Base-by-base conservation (phyloP, 2,329 filamentous ascomycete genomes). In the Colletotrichum musicola region DNA sequence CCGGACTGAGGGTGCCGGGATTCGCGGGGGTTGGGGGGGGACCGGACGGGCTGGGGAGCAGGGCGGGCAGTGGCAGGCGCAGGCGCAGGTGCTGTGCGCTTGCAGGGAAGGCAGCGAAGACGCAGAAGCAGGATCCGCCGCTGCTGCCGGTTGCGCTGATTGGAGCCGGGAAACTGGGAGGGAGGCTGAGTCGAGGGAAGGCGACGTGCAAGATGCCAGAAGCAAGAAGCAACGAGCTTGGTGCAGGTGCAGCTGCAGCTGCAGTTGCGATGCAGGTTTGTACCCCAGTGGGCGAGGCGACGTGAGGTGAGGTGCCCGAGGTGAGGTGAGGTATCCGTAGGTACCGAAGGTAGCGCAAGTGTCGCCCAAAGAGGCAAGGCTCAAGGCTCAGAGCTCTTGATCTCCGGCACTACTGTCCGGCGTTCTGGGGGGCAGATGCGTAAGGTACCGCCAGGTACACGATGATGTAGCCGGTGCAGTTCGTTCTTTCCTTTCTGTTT, bases 1-100 rank as follows among this genome's bases (percentile, higher is more conserved):
- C 65, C 65, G 65, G 65, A 68, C 69, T 63, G 67, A 54, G 27
- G 59, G 64, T 60, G 72, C 72, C 46, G 72, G 72, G 61, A 66
- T 70, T 18, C 67, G 71, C 35, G 71, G 72, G 38, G 71, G 69
- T 20, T n/a, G n/a, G n/a, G 62, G 69, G 25, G 47, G 30, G 35
- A 18, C 30, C 27, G 30, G 61, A 46, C 20, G 46, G 54, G 64
- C 62, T 67, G 64, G 49, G 47, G 27, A 20, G 47, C 4, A 40
- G 25, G 51, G 27, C 22, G 13, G 20, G 7, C 22, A 50, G 65
- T 60, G 62, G 49, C 47, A 60, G 62, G 62, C 18, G 63, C 35
- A 64, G 62, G n/a, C 27, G 38, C 51, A 42, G 38, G 44, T 38
- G 44, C 44, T 40, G 49, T 13, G 58, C 50, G 20, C 49, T 40